These are phyloP conservation scores for Dysphania ambrosioides DNA, from an alignment of 148 eudicot genomes.

Conservation along the genomic window DNA sequence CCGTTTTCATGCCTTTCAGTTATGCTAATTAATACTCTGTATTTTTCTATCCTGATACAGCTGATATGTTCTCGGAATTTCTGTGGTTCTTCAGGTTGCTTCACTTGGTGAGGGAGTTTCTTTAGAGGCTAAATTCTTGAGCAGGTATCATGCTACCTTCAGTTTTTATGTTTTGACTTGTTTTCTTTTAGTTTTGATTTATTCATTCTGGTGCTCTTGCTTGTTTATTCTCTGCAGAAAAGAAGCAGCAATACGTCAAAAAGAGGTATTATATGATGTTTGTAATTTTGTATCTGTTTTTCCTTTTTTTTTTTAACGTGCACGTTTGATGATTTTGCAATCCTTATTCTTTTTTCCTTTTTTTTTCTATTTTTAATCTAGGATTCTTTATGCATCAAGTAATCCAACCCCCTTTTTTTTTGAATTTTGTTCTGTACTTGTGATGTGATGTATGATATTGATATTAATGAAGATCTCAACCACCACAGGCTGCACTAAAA, in stretches of 20 bases:
- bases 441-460: background rate
- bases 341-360: background rate
- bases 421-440: background rate
- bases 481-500: constrained; percentile 70
- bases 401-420: background rate
- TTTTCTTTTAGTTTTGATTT: constrained; percentile 1
- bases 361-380: background rate
- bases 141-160: constrained; percentile 45
- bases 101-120: constrained; percentile 89
- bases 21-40: background rate
- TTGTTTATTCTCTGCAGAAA: constrained; percentile 52
- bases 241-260: constrained; percentile 87
- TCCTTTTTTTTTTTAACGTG: background rate
- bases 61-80: background rate
- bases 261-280: constrained; percentile 54
- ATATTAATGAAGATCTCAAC: constrained; percentile 12
- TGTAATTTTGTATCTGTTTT: constrained; percentile 2
- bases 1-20: background rate
- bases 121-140: constrained; percentile 77
- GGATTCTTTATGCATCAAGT: background rate
- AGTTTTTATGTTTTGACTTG: constrained; percentile 14
- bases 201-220: constrained; percentile 9
- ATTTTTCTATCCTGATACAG: background rate
- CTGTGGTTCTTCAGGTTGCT: constrained; percentile 56
- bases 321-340: background rate